phyloP scores from a whole-genome alignment of 805 yeast species.

The Schwanniomyces polymorphus region DNA sequence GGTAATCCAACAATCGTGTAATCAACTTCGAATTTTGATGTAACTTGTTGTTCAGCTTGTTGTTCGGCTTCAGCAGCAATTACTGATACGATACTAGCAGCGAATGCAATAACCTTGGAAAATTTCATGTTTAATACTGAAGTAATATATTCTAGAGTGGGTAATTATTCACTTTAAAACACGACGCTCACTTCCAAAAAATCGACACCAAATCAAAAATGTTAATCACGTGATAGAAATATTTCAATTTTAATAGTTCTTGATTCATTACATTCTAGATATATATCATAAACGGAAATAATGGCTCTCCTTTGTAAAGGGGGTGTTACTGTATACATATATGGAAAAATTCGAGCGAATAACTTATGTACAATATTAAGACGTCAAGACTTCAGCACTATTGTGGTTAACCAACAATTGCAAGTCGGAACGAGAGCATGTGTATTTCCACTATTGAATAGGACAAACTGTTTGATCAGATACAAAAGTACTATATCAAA shows the following conservation, averaged over 20 bases:
- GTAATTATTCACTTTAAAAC: not conserved
- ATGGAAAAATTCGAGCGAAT: not conserved
- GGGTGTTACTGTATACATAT: not conserved
- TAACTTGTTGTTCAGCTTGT: constrained; percentile 7
- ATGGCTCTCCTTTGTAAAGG: not conserved
- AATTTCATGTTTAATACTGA: constrained; percentile 3
- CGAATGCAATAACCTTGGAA: constrained; percentile 2
- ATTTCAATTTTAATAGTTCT: not conserved
- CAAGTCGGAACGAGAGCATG: too few species aligned
- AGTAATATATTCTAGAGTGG: not conserved
- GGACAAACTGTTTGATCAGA: too few species aligned
- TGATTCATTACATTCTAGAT: not conserved
- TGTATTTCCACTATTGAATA: too few species aligned
- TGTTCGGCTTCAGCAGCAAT: constrained; percentile 10
- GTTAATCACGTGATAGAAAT: not conserved
- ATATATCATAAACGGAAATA: not conserved
- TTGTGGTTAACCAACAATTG: too few species aligned
- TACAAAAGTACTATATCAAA: too few species aligned
- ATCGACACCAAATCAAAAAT: not conserved
- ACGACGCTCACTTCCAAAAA: constrained; percentile 1
- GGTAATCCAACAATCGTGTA: constrained; percentile 51
- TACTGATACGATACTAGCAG: constrained; percentile 6
- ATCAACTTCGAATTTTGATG: constrained; percentile 37
- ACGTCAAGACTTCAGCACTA: not conserved
- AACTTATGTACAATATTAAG: not conserved